phyloP scores from a whole-genome alignment of 441 rosid genomes.

The Syzygium syzygioides region DNA sequence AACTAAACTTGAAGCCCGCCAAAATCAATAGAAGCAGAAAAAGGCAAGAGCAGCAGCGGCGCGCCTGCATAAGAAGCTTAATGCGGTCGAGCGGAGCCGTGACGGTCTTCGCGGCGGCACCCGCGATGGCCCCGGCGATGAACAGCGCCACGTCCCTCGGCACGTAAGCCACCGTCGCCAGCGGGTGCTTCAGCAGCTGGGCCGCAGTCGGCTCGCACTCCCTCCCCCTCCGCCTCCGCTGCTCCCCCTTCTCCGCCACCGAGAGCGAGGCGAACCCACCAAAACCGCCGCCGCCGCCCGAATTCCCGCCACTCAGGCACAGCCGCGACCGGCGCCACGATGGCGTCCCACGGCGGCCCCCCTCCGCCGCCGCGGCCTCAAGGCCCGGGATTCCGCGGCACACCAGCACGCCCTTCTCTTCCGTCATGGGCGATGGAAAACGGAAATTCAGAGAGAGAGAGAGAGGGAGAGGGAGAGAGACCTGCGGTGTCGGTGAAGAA shows the following conservation, averaged over 20 bases:
- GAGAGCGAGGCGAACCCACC: constrained; percentile 60
- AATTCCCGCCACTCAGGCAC: background rate
- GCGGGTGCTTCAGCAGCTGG: constrained; percentile 77
- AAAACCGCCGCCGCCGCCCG: constrained; percentile 4
- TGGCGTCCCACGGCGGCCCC: constrained; percentile 2
- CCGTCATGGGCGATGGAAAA: constrained; percentile 34
- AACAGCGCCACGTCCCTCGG: constrained; percentile 76
- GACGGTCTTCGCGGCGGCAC: constrained; percentile 89
- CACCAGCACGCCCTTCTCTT: constrained; percentile 30
- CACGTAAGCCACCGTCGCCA: constrained; percentile 56
- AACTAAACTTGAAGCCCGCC: constrained; percentile 3
- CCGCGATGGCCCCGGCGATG: constrained; percentile 86
- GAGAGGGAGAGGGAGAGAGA: background rate
- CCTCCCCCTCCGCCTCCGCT: background rate
- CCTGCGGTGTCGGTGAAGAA: background rate
- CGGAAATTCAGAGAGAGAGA: background rate
- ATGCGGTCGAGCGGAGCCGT: constrained; percentile 97
- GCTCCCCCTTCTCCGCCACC: constrained; percentile 42
- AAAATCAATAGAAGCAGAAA: background rate
- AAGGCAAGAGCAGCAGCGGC: background rate
- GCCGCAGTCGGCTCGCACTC: constrained; percentile 54
- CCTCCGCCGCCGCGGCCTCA: constrained; percentile 9
- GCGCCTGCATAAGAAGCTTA: constrained; percentile 94
- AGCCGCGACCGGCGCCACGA: constrained; percentile 1
- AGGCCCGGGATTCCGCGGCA: constrained; percentile 37